Base-by-base conservation (phyloP, 768 basidiomycete species). In the Xerocomellus intermedius region DNA sequence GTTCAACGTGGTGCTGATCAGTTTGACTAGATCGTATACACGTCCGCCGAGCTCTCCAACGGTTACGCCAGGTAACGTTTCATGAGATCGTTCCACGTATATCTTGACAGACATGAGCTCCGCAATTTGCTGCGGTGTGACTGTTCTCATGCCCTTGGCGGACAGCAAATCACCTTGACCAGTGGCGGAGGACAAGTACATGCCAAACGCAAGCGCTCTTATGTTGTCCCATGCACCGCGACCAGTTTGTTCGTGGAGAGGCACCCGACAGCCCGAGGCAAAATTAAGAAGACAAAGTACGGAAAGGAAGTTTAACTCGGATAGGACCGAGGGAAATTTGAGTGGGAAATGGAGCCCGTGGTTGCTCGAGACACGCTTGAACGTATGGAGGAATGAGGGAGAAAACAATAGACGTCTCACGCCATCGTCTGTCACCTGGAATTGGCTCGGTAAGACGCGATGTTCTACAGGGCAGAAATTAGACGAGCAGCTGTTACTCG, bases 191-290 rank as follows among this genome's bases (percentile, higher is more conserved):
- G 82, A 78, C 58, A 94, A 77, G 70, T 86, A 91, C 59, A 91
- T 72, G 14, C 84, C 80, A 63, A 93, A 83, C 30, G 82, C 76
- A 48, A 95, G 79, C 3, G 84, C 86, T 48, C 87, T 81, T 64
- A 94, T 89, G 52, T 82, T 84, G 69, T 94, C 89, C 81, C 86
- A 93, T 57, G 91, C 90, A 21, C 92, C 91, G 39, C 90, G 83
- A 14, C 85, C 83, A 3, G 87, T 87, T 52, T 83, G 82, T 14
- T 73, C 71, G 69, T 90, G 91, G 37, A 95, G 78, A 5, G 86
- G 82, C 5, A 78, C 75, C 24, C 90, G 87, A 69, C 89, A 94
- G 35, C 89, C 89, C 1, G 89, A 90, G 5, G 81, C 89, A 68
- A 94, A 91, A 68, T 94, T 94, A 33, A 96, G 78, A 16, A 94